Base-by-base conservation (phyloP, 345 rosid genomes). In the Camelina laxa region DNA sequence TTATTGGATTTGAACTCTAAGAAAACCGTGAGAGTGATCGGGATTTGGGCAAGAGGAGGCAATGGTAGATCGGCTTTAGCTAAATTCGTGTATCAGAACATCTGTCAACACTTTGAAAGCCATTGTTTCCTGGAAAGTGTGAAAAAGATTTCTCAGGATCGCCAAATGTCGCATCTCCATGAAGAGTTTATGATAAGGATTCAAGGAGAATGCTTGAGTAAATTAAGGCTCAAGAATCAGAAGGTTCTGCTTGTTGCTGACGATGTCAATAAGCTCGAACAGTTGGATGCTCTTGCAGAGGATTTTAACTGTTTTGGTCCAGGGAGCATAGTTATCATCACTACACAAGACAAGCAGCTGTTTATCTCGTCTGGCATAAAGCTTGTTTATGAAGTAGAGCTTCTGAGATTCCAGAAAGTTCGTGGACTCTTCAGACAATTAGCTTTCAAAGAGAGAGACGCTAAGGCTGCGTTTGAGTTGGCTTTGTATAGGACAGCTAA, bases 11-110 rank as follows among this genome's bases (percentile, higher is more conserved):
- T 71, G 39, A 65, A 71, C 3, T 57, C 76, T 8, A 65, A 58
- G 3, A 49, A 44, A 20, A 19, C 4, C 39, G 51, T 70, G 55
- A 71, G 73, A 58, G 39, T 77, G 13, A 4, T 77, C 1, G 76
- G 72, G 44, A 77, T 77, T 7, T 70, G 80, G 80, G 62, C 62
- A 20, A 27, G 67, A 47, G 80, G 72, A 71, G n/a, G 72, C 17
- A 47, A 35, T 5, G 53, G 60, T 0, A 70, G 80, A 64, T 56
- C 80, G 0, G 75, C 80, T 62, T 24, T 76, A 0, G 75, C 80
- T 47, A 64, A 22, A n/a, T 36, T 56, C n/a, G 65, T 64, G 1
- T 70, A 76, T 30, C 11, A 48, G 11, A 10, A 63, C 4, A 63
- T 76, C n/a, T 24, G 60, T 36, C 65, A 45, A 45, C 61, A 55